These are phyloP conservation scores for Aeminium ludgeri DNA, from an alignment of 495 filamentous ascomycete genomes.

Conservation along the genomic window DNA sequence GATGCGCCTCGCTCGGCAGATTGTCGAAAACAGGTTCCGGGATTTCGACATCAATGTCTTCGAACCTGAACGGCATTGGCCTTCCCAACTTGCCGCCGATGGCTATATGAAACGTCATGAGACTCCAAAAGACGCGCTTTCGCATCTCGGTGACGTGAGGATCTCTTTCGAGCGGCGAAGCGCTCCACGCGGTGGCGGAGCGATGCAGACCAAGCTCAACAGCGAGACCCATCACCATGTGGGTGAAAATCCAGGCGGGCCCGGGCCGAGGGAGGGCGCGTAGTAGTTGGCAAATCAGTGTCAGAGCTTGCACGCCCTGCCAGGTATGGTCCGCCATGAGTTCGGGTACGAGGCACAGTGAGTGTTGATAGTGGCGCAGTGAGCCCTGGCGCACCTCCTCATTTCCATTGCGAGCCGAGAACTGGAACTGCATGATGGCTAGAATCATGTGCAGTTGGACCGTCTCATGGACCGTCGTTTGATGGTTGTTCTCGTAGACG, in stretches of 20 bases:
- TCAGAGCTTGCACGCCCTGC: conserved; percentile 51
- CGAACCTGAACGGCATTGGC: conserved; percentile 51
- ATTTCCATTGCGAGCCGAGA: conserved; percentile 41
- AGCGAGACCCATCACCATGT: conserved; percentile 42
- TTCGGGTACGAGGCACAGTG: conserved; percentile 47
- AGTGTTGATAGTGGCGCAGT: conserved; percentile 60
- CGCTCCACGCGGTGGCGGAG: conserved; percentile 43
- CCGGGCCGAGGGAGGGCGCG: conserved; percentile 67
- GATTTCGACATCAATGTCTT: conserved; percentile 62
- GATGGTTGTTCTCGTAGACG: conserved; percentile 11
- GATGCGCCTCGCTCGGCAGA: conserved; percentile 36
- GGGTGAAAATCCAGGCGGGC: conserved; percentile 46
- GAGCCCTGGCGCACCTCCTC: conserved; percentile 41
- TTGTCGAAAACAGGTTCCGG: conserved; percentile 54
- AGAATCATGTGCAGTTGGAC: conserved; percentile 66
- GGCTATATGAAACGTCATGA: conserved; percentile 43
- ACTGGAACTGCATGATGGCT: conserved; percentile 60
- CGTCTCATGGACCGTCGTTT: conserved; percentile 41
- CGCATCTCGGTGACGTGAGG: conserved; percentile 41
- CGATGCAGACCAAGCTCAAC: conserved; percentile 59
- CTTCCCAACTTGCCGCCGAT: conserved; percentile 57
- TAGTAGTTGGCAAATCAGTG: conserved; percentile 50
- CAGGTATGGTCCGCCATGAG: conserved; percentile 41
- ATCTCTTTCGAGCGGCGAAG: conserved; percentile 33
- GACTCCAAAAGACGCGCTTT: conserved; percentile 60